Percentiles rank a stretch among this genome's conserved stretches.
Evolutionary conservation across 139 green algal species (phyloP).

Genomic region (Ettlia oleoabundans): DNA sequence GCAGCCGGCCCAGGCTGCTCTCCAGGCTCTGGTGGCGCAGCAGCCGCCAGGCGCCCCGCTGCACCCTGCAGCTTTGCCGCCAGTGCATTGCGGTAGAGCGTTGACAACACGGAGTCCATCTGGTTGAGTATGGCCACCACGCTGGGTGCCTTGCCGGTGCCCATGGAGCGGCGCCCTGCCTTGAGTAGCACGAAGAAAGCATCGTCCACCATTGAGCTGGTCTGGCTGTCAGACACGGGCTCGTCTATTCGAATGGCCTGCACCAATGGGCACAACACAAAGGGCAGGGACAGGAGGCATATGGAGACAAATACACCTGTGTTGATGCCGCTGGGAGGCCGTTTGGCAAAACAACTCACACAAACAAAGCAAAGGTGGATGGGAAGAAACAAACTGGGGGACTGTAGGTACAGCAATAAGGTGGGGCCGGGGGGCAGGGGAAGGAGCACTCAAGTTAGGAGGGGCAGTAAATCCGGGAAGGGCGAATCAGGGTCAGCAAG

Average conservation of each 20-base stretch:
- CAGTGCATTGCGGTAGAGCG: constrained; percentile 47
- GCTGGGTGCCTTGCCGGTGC: constrained; percentile 64
- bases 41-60: constrained; percentile 14
- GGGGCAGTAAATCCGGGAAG: too few relatives aligned
- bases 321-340: too few relatives aligned
- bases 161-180: constrained; percentile 73
- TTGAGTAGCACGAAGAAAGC: constrained; percentile 95
- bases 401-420: too few relatives aligned
- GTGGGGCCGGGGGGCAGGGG: too few relatives aligned
- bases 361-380: too few relatives aligned
- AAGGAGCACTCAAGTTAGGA: too few relatives aligned
- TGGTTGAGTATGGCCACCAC: constrained; percentile 57
- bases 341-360: too few relatives aligned
- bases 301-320: too few relatives aligned
- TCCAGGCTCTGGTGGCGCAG: constrained; percentile 11
- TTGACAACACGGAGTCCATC: constrained; percentile 51
- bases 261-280: neutral
- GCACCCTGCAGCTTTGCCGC: constrained; percentile 46
- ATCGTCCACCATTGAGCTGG: constrained; percentile 92
- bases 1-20: constrained; percentile 14
- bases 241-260: constrained; percentile 88
- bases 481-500: too few relatives aligned
- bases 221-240: constrained; percentile 65
- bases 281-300: neutral
- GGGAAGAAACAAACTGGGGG: too few relatives aligned